A percentile compares a stretch with the other conserved stretches of the same genome.
Conservation (phyloP, 2,329 filamentous ascomycete species). For the Aureobasidium namibiae region DNA sequence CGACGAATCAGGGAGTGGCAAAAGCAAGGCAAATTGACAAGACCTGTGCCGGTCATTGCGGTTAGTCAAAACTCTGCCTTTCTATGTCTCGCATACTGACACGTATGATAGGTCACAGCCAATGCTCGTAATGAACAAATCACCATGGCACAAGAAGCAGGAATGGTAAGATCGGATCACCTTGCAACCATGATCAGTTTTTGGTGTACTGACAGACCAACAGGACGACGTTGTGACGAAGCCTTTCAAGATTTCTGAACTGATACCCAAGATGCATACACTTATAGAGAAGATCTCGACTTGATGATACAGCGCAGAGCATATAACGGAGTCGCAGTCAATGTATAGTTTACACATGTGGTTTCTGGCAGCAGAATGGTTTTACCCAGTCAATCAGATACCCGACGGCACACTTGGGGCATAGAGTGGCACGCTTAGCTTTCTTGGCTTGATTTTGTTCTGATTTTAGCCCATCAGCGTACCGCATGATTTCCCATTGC, state of each 20-base stretch:
- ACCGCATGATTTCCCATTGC: too few relatives aligned
- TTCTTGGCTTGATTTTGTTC: too few relatives aligned
- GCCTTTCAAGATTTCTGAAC: constrained; percentile 18
- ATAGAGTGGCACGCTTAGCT: background rate
- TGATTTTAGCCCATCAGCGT: too few relatives aligned
- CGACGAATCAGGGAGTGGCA: constrained; percentile 61
- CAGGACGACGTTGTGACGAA: constrained; percentile 15
- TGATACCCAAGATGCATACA: constrained; percentile 18
- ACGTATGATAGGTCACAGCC: constrained; percentile 47
- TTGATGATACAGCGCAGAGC: background rate
- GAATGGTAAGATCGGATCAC: constrained; percentile 42
- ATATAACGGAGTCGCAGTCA: background rate
- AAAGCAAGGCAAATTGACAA: constrained; percentile 49
- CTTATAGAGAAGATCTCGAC: constrained; percentile 15
- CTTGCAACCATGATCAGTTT: background rate
- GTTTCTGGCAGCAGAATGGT: background rate
- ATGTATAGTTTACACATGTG: background rate
- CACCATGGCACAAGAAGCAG: constrained; percentile 59
- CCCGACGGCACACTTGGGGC: background rate
- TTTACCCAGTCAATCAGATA: background rate
- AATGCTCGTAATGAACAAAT: constrained; percentile 71
- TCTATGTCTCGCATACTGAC: background rate
- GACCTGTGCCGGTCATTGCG: constrained; percentile 67
- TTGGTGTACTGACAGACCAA: background rate
- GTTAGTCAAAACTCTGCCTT: constrained; percentile 41